phyloP scores from a whole-genome alignment of 1,284 basidiomycete genomes.

The Clitocybe nebularis region DNA sequence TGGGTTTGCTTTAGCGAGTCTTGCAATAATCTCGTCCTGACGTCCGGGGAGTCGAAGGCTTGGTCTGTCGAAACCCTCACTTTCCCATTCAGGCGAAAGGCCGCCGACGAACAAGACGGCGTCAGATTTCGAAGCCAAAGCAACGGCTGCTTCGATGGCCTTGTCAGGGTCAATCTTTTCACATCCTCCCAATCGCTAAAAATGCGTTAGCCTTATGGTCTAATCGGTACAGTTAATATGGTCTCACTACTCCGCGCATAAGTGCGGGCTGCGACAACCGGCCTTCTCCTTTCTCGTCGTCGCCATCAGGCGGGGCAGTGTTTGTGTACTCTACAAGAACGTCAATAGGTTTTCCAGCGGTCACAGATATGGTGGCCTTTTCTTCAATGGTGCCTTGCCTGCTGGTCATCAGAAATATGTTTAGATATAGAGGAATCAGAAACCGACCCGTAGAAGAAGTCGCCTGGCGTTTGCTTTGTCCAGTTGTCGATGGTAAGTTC shows the following conservation, averaged over 20 bases:
- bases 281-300: slow-evolving; percentile 38
- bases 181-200: slow-evolving; percentile 60
- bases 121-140: slow-evolving; percentile 55
- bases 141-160: slow-evolving; percentile 55
- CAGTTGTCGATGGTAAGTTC: slow-evolving; percentile 65
- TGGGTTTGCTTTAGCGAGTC: slow-evolving; percentile 56
- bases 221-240: not conserved
- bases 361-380: slow-evolving; percentile 43
- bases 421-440: not conserved
- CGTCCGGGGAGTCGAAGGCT: slow-evolving; percentile 54
- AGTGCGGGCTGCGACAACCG: slow-evolving; percentile 53
- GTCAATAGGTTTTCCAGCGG: slow-evolving; percentile 42
- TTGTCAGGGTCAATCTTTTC: slow-evolving; percentile 58
- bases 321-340: slow-evolving; percentile 63
- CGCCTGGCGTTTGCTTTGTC: slow-evolving; percentile 61
- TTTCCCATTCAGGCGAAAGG: slow-evolving; percentile 67
- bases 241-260: slow-evolving; percentile 61
- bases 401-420: not conserved
- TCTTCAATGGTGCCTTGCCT: slow-evolving; percentile 65
- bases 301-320: slow-evolving; percentile 45
- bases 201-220: not conserved
- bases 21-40: slow-evolving; percentile 60
- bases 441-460: slow-evolving; percentile 65
- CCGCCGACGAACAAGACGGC: slow-evolving; percentile 60
- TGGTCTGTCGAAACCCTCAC: slow-evolving; percentile 64